phyloP scores from a whole-genome alignment of 441 rosid species.

The Gossypium gossypioides region DNA sequence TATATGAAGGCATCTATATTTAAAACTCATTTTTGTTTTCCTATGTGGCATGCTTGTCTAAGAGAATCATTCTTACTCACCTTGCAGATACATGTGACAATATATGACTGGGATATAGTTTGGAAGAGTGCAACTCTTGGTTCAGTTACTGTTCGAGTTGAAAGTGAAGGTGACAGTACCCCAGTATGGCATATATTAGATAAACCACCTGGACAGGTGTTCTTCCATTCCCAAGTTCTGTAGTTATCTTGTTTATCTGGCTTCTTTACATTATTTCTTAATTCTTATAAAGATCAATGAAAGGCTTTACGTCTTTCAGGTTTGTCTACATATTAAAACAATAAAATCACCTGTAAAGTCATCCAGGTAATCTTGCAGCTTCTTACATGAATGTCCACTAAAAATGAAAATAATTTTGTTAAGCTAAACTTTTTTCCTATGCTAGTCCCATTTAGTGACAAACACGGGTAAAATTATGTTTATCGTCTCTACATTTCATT shows the following conservation, averaged over 20 bases:
- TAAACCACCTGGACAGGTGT: constrained; percentile 90
- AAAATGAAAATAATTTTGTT: not conserved
- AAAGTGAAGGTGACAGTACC: constrained; percentile 81
- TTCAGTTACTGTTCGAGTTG: constrained; percentile 77
- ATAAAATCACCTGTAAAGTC: constrained; percentile 51
- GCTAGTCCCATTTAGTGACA: not conserved
- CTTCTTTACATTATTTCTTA: constrained; percentile 7
- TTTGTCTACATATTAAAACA: constrained; percentile 80
- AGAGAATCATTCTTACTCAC: constrained; percentile 11
- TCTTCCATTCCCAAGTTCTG: constrained; percentile 11
- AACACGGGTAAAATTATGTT: not conserved
- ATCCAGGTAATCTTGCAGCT: constrained; percentile 43
- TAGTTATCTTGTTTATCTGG: not conserved
- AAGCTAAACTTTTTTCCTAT: not conserved
- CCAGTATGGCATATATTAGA: constrained; percentile 84
- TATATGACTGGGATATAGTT: constrained; percentile 98
- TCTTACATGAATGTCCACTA: not conserved
- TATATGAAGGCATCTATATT: not conserved
- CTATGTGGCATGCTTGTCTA: not conserved
- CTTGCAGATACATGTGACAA: constrained; percentile 73
- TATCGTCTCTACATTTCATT: not conserved
- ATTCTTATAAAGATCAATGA: constrained; percentile 14
- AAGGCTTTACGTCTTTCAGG: constrained; percentile 37
- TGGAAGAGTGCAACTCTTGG: constrained; percentile 98
- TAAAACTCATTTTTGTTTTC: not conserved